Conservation (phyloP, 176 grass and related monocot species). For the Coix lacrymajobi region DNA sequence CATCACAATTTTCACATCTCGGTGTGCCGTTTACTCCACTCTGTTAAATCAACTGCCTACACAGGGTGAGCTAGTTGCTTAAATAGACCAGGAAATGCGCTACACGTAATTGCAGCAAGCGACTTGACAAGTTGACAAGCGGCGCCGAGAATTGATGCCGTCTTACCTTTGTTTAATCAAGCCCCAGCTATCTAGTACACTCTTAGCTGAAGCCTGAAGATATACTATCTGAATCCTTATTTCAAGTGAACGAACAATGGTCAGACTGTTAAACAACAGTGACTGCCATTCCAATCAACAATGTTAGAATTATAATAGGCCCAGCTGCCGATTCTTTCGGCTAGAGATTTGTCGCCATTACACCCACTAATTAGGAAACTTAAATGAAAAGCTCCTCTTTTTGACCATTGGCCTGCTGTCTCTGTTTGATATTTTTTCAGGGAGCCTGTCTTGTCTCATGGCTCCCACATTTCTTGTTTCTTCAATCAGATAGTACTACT, state of each 20-base stretch:
- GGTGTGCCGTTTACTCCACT: neutral
- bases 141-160: constrained; percentile 37
- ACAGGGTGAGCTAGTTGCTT: neutral
- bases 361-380: constrained; percentile 36
- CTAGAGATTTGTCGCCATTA: constrained; percentile 37
- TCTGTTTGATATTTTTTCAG: constrained; percentile 39
- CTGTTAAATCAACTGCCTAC: neutral
- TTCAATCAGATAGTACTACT: constrained; percentile 15
- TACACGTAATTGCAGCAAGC: constrained; percentile 24
- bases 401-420: constrained; percentile 12
- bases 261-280: constrained; percentile 19
- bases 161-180: constrained; percentile 1
- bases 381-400: constrained; percentile 30
- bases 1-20: constrained; percentile 10
- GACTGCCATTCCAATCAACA: neutral
- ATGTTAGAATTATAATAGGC: constrained; percentile 24
- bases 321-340: constrained; percentile 26
- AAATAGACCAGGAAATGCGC: constrained; percentile 13
- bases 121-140: constrained; percentile 19
- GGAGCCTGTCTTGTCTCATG: constrained; percentile 6
- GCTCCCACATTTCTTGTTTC: constrained; percentile 24
- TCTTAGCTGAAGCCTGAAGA: constrained; percentile 1
- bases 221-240: neutral
- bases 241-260: neutral
- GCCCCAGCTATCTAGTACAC: neutral